A percentile compares a stretch with the other conserved stretches of the same genome.
Evolutionary conservation across 306 rosid species (phyloP).

Genomic region (Inga leiocalycina): DNA sequence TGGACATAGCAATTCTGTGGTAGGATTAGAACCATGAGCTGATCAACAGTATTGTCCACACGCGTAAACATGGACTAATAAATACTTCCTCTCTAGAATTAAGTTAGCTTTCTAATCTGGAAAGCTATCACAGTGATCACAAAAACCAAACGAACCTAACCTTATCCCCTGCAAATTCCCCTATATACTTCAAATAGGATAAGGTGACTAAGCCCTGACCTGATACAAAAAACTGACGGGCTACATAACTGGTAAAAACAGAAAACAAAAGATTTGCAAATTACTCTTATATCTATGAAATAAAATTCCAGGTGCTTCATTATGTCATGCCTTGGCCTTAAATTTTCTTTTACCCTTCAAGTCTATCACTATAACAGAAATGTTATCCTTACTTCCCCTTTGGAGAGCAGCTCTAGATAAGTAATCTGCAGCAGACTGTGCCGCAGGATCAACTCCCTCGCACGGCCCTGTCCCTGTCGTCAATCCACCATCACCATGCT

Average conservation of each 20-base stretch:
- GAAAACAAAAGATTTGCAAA: conserved; percentile 19
- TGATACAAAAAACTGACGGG: conserved; percentile 43
- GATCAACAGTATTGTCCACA: background rate
- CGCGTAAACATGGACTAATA: background rate
- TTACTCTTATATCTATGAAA: conserved; percentile 29
- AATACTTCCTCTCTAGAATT: background rate
- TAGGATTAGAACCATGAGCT: background rate
- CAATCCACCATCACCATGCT: conserved; percentile 38
- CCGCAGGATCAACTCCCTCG: conserved; percentile 64
- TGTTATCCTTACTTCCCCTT: conserved; percentile 82
- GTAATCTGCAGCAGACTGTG: conserved; percentile 77
- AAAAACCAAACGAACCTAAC: conserved; percentile 23
- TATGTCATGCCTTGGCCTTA: conserved; percentile 43
- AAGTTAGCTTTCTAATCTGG: conserved; percentile 2
- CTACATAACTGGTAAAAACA: conserved; percentile 8
- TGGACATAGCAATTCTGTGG: background rate
- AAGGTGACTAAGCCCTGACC: conserved; percentile 37
- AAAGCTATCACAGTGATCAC: conserved; percentile 16
- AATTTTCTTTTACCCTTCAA: conserved; percentile 71
- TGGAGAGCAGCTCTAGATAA: conserved; percentile 75
- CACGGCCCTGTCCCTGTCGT: conserved; percentile 4
- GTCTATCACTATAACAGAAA: conserved; percentile 75
- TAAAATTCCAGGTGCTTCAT: conserved; percentile 12
- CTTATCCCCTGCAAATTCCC: conserved; percentile 24
- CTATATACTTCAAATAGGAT: conserved; percentile 16